Percentiles rank a stretch among this genome's conserved stretches.
Evolutionary conservation across 768 basidiomycete genomes (phyloP).

Genomic region (Phylloporus sp.): DNA sequence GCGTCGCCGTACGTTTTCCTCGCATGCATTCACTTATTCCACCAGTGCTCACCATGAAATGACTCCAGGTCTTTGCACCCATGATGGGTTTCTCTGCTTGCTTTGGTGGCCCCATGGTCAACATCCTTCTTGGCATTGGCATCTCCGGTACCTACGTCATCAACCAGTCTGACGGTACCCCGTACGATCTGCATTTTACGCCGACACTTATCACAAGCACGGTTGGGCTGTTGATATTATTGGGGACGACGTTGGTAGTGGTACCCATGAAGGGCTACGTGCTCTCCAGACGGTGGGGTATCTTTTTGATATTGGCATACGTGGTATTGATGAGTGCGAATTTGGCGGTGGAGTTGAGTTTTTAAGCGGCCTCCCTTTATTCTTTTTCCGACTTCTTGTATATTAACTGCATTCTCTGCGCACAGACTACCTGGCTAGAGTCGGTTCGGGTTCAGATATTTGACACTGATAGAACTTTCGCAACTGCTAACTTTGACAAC

Average conservation of each 20-base stretch:
- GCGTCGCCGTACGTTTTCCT: slow-evolving; percentile 66
- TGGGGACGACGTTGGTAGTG: slow-evolving; percentile 72
- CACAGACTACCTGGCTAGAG: background rate
- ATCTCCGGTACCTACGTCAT: slow-evolving; percentile 88
- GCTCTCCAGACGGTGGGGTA: slow-evolving; percentile 78
- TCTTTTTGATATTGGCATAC: slow-evolving; percentile 74
- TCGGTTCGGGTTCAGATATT: background rate
- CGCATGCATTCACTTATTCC: background rate
- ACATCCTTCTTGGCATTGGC: slow-evolving; percentile 87
- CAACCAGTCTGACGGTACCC: slow-evolving; percentile 46
- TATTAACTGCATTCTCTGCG: background rate
- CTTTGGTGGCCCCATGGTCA: slow-evolving; percentile 91
- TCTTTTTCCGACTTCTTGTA: background rate
- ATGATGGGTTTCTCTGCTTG: slow-evolving; percentile 96
- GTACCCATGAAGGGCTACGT: slow-evolving; percentile 84
- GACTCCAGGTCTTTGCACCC: slow-evolving; percentile 70
- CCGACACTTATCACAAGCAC: slow-evolving; percentile 82
- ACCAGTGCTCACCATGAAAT: background rate
- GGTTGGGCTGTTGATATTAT: slow-evolving; percentile 72
- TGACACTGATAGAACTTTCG: too few relatives aligned
- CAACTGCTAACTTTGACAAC: too few relatives aligned
- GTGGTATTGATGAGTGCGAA: slow-evolving; percentile 72
- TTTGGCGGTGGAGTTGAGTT: slow-evolving; percentile 66
- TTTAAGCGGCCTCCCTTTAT: background rate
- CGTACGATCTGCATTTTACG: slow-evolving; percentile 76